Evolutionary conservation across 192 early-diverging fungal species (phyloP), one percentile per base, ranked within the genome.

Genomic region (Coemansia sp.): DNA sequence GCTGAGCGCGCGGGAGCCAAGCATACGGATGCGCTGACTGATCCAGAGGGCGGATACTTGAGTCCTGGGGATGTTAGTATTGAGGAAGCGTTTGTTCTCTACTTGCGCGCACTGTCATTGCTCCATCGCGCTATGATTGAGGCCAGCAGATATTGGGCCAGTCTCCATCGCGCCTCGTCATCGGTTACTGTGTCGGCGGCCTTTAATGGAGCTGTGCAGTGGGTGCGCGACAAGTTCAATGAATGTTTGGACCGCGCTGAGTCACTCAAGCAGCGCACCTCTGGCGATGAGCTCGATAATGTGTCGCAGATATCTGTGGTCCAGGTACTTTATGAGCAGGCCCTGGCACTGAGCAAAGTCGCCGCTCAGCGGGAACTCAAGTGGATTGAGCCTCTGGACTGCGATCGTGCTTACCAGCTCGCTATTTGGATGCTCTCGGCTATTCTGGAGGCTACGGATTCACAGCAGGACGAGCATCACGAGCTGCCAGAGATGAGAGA

Each of bases 141-240:
- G 60, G 83, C 57, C 68, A 86, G 66, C 60, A 73, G 44, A 44
- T 79, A 68, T 76, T 82, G 69, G 86, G 72, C 33, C n/a, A 70
- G 65, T 24, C 60, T 69, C 24, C 78, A 72, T 58, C 66, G 64
- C 9, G 27, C n/a, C 36, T 46, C 60, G 36, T 5, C 57, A 18
- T 39, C 31, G 22, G 84, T 71, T 24, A 80, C 74, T 3, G 74
- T 73, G 57, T 79, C 85, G 7, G 69, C 62, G n/a, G 77, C 83
- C 20, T 77, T 78, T 52, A 92, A 90, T 65, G 73, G 74, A 22
- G 89, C 84, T 1, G 95, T 98, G 10, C 92, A 96, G 70, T 98
- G 94, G 93, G 92, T 97, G 63, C 90, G 94, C 24, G 88, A 87
- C 58, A 88, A 91, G 65, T 98, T 96, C 73, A 96, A 98, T 80